Evolutionary conservation across 2,329 filamentous ascomycete genomes (phyloP), one percentile per base, ranked within the genome.

Genomic region (Beauveria australis): DNA sequence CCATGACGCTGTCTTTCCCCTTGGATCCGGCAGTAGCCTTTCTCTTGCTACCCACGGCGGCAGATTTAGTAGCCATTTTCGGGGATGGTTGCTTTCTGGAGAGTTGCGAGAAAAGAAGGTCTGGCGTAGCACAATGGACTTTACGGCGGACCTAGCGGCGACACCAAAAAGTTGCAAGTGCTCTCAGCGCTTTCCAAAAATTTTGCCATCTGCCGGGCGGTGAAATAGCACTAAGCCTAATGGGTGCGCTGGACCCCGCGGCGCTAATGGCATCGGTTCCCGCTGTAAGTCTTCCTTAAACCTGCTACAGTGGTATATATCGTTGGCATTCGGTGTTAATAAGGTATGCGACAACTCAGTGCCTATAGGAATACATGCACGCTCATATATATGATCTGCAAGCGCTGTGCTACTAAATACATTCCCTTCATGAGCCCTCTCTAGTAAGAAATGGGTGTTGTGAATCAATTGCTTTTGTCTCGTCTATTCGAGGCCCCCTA

Each of bases 31-130:
- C 70, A 28, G 75, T 72, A 40, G 78, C 76, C 73, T 87, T 88
- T 65, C 85, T 77, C 74, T 88, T 88, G 63, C 74, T 78, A 55
- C 80, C 80, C 41, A 73, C 71, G 51, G 74, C 73, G 58, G 76
- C 72, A 61, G 70, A 69, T 69, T 80, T 83, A 14, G 76, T 76
- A 40, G 79, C 79, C 81, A 84, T 83, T 62, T 63, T 71, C 68
- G 53, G 58, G 41, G 62, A 37, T 49, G 59, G 48, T 52, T 43
- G 48, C 60, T 51, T 52, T 24, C 52, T 30, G 4, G 5, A 3
- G n/a, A 57, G 44, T 56, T 46, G 53, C 61, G 57, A 53, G 56
- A 62, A 44, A 59, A 43, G 57, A 44, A 55, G 53, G 46, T 22
- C 43, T 56, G 56, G 24, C 37, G 26, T 46, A 44, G 40, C 37